Conservation (phyloP, 108 stramenopile genomes). For the Fistulifera solaris region DNA sequence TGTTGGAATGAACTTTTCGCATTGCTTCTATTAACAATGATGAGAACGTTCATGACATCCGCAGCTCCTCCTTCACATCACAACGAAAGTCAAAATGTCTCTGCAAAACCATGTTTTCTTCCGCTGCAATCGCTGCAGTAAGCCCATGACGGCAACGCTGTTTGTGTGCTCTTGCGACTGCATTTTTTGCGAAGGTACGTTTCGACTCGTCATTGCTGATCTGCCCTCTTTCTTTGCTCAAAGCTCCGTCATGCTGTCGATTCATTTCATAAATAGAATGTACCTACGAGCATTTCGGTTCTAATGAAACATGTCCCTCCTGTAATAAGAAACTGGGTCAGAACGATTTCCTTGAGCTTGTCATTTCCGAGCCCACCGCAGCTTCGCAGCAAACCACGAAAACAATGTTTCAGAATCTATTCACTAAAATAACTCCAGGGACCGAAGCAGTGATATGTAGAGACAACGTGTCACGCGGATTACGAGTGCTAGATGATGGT, state of each 20-base stretch:
- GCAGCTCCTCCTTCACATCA: not conserved
- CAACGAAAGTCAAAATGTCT: not conserved
- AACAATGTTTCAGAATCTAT: slow-evolving; percentile 28
- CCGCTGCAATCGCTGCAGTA: slow-evolving; percentile 53
- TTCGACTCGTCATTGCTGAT: not conserved
- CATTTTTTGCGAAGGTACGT: slow-evolving; percentile 71
- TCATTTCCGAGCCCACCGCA: slow-evolving; percentile 45
- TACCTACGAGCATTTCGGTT: slow-evolving; percentile 65
- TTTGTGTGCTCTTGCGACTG: slow-evolving; percentile 73
- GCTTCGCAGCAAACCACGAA: slow-evolving; percentile 30
- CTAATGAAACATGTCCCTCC: slow-evolving; percentile 45
- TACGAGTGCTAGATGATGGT: slow-evolving; percentile 34
- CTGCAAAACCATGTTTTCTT: not conserved
- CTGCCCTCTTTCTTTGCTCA: not conserved
- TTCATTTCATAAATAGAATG: slow-evolving; percentile 32
- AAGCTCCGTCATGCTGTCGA: not conserved
- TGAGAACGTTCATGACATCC: not conserved
- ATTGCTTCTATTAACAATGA: too few species aligned
- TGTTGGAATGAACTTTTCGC: too few species aligned
- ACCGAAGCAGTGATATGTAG: slow-evolving; percentile 13
- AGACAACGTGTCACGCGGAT: slow-evolving; percentile 22
- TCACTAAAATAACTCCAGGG: slow-evolving; percentile 15
- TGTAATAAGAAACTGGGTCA: slow-evolving; percentile 44
- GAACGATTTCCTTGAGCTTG: slow-evolving; percentile 64
- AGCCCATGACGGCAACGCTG: slow-evolving; percentile 55